Conservation (phyloP, 176 grass and related monocot species). For the Aegilops tauschii region DNA sequence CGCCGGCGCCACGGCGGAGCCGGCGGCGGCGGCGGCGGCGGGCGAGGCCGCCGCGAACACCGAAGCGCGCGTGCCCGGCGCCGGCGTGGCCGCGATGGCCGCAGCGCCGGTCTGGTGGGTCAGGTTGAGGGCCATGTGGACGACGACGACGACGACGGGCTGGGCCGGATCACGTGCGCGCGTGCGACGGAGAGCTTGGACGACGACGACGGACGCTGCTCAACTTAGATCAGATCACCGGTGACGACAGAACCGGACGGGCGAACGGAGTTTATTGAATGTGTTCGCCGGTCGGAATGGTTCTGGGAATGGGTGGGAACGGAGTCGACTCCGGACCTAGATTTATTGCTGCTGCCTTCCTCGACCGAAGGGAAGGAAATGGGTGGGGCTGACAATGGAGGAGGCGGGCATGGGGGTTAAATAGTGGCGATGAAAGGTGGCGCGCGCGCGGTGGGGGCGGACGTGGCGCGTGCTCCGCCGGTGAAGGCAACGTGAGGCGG, state of each 20-base stretch:
- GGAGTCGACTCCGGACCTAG: slow-evolving; percentile 19
- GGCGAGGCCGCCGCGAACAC: slow-evolving; percentile 25
- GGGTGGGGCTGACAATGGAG: background rate
- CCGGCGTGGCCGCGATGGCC: background rate
- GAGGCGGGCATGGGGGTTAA: background rate
- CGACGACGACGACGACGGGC: too few relatives aligned
- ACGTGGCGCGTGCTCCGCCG: slow-evolving; percentile 51
- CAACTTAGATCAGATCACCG: too few relatives aligned
- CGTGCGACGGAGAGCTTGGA: background rate
- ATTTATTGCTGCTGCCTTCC: background rate
- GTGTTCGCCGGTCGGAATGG: background rate
- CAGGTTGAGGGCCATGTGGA: slow-evolving; percentile 64
- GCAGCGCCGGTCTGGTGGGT: slow-evolving; percentile 53
- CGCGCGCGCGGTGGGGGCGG: background rate
- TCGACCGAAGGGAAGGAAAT: background rate
- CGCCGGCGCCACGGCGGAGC: background rate
- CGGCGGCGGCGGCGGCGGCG: background rate
- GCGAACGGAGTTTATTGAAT: background rate
- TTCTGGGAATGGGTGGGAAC: slow-evolving; percentile 13
- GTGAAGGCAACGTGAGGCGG: slow-evolving; percentile 37
- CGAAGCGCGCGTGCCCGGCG: background rate
- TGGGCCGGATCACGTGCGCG: background rate
- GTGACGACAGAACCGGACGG: background rate
- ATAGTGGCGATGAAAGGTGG: background rate
- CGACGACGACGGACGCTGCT: too few relatives aligned